Base-by-base conservation (phyloP, 2,329 filamentous ascomycete species). In the Fusarium caatingaense region DNA sequence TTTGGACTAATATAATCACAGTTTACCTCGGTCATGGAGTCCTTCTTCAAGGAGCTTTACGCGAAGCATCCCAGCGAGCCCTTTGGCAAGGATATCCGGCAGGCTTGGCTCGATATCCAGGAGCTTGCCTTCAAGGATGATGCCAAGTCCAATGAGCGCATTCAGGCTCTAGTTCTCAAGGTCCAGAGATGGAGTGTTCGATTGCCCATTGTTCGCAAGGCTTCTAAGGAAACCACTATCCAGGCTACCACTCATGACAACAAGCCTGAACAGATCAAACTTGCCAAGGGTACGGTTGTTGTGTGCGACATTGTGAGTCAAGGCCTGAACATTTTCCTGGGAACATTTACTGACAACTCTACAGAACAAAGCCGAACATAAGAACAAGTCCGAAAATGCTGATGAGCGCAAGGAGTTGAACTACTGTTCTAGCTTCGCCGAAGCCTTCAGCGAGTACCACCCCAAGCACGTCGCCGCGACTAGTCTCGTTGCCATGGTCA, bases 341-440 rank as follows among this genome's bases (percentile, higher is more conserved):
- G 1, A 15, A 3, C 1, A 6, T 5, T 8, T 1, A 27, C 48
- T 59, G 7, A 59, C 12, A 5, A 0, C 15, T 0, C 28, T 9
- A 4, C 8, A 59, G 56, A 46, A 56, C 13, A 16, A 13, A 10
- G 57, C 57, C 4, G 57, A 56, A 20, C 5, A n/a, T 6, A 7
- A 13, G 4, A 47, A 56, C 20, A 7, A 4, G 3, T 11, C n/a
- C 15, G 25, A 32, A 15, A 23, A 30, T 3, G 6, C 50, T 9
- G 42, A 60, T 15, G 57, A 60, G 5, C 20, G 57, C 3, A 10
- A 15, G 9, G 41, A 60, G 20, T 10, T 60, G 1, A 47, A 47
- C 8, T 60, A 60, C 15, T 60, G 57, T 21, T 60, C 57, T 8
- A 73, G 68, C 28, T 65, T 72, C n/a, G 60, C 68, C 8, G 71